phyloP scores from a whole-genome alignment of 805 yeast genomes.

The Yarrowia deformans region DNA sequence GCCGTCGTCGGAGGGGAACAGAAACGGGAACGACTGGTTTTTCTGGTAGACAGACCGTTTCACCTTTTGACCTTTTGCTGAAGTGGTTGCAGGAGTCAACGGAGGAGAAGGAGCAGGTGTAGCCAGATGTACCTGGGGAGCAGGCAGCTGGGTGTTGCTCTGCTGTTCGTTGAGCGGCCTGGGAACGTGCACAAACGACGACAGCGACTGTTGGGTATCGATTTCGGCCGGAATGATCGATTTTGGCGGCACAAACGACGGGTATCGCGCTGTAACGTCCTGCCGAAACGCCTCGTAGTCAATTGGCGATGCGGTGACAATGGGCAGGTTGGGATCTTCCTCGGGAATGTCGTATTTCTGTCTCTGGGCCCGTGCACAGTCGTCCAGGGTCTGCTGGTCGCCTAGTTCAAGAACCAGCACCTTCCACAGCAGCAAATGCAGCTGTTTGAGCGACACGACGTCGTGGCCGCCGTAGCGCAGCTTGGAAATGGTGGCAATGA shows the following conservation, averaged over 20 bases:
- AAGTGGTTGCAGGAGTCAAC: slow-evolving; percentile 55
- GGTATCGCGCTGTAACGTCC: slow-evolving; percentile 76
- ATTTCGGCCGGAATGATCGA: slow-evolving; percentile 57
- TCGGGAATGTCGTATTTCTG: slow-evolving; percentile 53
- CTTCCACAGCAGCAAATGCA: slow-evolving; percentile 56
- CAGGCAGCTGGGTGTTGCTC: slow-evolving; percentile 57
- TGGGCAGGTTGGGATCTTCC: slow-evolving; percentile 43
- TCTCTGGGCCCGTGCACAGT: slow-evolving; percentile 58
- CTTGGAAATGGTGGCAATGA: slow-evolving; percentile 6
- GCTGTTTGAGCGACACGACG: slow-evolving; percentile 58
- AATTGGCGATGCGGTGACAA: slow-evolving; percentile 71
- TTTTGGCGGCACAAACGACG: slow-evolving; percentile 65
- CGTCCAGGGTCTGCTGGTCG: slow-evolving; percentile 52
- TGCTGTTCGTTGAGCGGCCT: slow-evolving; percentile 58
- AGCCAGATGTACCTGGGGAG: slow-evolving; percentile 71
- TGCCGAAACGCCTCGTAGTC: slow-evolving; percentile 83
- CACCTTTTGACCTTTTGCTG: slow-evolving; percentile 46
- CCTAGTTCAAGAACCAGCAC: slow-evolving; percentile 53
- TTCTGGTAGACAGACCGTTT: slow-evolving; percentile 61
- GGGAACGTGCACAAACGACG: slow-evolving; percentile 67
- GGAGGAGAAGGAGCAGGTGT: slow-evolving; percentile 92
- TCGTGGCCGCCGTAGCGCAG: slow-evolving; percentile 28
- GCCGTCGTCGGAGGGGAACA: slow-evolving; percentile 61
- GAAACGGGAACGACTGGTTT: slow-evolving; percentile 69
- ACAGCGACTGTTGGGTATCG: slow-evolving; percentile 61